Conservation (phyloP, 805 yeast species). For the Pichia rugopelliculosa region DNA sequence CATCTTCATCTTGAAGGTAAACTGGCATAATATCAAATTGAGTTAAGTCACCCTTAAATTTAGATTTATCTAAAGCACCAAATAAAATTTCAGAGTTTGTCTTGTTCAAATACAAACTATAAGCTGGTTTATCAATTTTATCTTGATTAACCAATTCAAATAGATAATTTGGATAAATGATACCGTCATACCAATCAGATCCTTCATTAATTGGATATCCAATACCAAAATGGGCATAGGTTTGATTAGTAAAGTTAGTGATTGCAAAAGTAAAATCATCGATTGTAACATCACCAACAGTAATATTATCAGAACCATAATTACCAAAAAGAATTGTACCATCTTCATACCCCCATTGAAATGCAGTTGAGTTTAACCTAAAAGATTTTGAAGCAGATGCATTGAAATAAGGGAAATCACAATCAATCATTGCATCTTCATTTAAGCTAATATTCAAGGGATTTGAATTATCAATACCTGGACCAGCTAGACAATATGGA, state of each 20-base stretch:
- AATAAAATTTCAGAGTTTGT: constrained; percentile 49
- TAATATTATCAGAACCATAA: constrained; percentile 57
- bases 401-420: constrained; percentile 39
- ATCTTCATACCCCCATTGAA: constrained; percentile 40
- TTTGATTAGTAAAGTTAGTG: constrained; percentile 53
- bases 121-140: constrained; percentile 43
- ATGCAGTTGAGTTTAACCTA: constrained; percentile 31
- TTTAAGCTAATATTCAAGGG: not conserved
- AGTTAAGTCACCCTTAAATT: constrained; percentile 43
- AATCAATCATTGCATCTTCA: constrained; percentile 17
- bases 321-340: constrained; percentile 36
- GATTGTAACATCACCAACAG: constrained; percentile 41
- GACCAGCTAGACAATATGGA: not conserved
- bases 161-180: constrained; percentile 46
- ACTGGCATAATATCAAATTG: constrained; percentile 16
- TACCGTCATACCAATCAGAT: constrained; percentile 29
- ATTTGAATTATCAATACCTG: not conserved
- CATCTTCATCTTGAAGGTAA: not conserved
- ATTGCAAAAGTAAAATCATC: constrained; percentile 59
- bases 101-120: constrained; percentile 48
- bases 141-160: constrained; percentile 49
- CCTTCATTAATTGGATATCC: constrained; percentile 63
- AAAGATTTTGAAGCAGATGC: constrained; percentile 32
- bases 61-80: constrained; percentile 63
- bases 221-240: constrained; percentile 64